Percentiles rank a stretch among this genome's conserved stretches.
phyloP scores from a whole-genome alignment of 305 asterid genomes.

The Solanum chacoense region DNA sequence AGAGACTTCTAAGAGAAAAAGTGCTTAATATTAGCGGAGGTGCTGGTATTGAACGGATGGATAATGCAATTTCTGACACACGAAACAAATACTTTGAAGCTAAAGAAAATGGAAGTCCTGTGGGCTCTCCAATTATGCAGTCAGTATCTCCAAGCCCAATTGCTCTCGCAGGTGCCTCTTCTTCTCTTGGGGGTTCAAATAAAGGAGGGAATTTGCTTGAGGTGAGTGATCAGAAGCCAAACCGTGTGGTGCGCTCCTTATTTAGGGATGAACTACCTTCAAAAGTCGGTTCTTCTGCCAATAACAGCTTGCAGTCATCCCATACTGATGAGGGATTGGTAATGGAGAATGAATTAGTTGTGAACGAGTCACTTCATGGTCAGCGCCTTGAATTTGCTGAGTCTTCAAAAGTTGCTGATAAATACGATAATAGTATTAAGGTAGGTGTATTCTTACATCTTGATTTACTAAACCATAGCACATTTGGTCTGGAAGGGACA shows the following conservation, averaged over 20 bases:
- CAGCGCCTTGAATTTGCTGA: constrained; percentile 34
- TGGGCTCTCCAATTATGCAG: constrained; percentile 26
- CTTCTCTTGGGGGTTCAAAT: constrained; percentile 25
- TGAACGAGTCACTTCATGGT: constrained; percentile 84
- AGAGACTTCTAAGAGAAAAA: constrained; percentile 68
- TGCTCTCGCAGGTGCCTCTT: constrained; percentile 14
- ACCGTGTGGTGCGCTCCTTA: constrained; percentile 47
- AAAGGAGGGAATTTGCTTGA: constrained; percentile 20
- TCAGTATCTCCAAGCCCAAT: constrained; percentile 27
- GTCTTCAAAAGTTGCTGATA: constrained; percentile 20
- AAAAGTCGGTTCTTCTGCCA: constrained; percentile 18
- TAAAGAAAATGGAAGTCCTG: constrained; percentile 35
- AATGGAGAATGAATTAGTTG: constrained; percentile 64
- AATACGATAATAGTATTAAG: constrained; percentile 27
- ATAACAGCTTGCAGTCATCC: constrained; percentile 9
- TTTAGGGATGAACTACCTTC: constrained; percentile 30
- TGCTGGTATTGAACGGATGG: constrained; percentile 80
- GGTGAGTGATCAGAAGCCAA: constrained; percentile 22
- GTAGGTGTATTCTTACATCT: constrained; percentile 23
- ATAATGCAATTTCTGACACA: constrained; percentile 50
- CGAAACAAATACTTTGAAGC: constrained; percentile 46
- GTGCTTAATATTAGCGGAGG: constrained; percentile 73
- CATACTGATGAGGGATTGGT: constrained; percentile 33
- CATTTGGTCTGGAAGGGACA: not conserved
- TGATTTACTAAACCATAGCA: not conserved